phyloP scores from a whole-genome alignment of 129 eudicot genomes.

The Chrysanthemum makinoi region DNA sequence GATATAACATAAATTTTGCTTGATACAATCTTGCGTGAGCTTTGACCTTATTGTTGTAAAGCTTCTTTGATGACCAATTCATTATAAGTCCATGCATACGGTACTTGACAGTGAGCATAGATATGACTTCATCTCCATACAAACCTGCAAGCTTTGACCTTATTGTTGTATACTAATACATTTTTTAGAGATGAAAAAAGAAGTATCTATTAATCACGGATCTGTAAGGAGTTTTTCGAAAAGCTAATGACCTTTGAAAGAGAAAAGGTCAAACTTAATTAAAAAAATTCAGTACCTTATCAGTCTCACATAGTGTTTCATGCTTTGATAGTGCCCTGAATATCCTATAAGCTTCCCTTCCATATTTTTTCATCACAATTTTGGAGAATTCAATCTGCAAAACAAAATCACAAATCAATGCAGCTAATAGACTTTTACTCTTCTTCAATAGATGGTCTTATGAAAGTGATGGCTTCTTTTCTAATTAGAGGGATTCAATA shows the following conservation, averaged over 20 bases:
- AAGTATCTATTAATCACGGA: background rate
- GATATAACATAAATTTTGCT: too few relatives aligned
- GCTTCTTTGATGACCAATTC: conserved; percentile 94
- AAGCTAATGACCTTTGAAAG: background rate
- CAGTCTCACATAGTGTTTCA: conserved; percentile 59
- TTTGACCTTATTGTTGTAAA: conserved; percentile 75
- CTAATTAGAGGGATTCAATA: too few relatives aligned
- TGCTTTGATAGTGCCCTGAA: conserved; percentile 62
- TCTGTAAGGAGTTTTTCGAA: background rate
- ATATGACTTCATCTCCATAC: conserved; percentile 79
- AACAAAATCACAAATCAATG: too few relatives aligned
- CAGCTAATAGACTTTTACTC: too few relatives aligned
- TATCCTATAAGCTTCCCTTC: conserved; percentile 83
- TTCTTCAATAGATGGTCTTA: too few relatives aligned
- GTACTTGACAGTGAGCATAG: conserved; percentile 97
- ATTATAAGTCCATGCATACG: conserved; percentile 95
- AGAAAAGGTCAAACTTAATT: background rate
- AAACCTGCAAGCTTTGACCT: conserved; percentile 84
- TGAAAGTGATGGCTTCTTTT: too few relatives aligned
- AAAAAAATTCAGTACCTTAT: conserved; percentile 53
- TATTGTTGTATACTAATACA: background rate
- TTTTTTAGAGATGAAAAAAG: background rate
- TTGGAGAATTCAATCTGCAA: conserved; percentile 91
- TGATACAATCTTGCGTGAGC: too few relatives aligned
- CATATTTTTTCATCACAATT: conserved; percentile 74